Base-by-base conservation (phyloP, 1,284 basidiomycete genomes). In the Cutaneotrichosporon mucoides region DNA sequence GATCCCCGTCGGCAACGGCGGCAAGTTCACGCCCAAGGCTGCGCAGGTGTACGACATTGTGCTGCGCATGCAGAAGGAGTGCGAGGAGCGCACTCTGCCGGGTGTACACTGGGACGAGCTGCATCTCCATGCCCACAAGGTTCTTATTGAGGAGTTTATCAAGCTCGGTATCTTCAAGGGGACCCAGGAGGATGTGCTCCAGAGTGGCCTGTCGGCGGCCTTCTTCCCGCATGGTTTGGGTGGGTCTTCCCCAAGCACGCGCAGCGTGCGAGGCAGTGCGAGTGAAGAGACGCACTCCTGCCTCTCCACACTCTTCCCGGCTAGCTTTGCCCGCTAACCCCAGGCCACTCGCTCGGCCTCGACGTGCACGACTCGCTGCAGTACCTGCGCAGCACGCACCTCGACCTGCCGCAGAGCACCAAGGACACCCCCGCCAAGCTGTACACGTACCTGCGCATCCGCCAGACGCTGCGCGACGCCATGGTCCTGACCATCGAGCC, bases 221-320 rank as follows among this genome's bases (percentile, higher is more conserved):
- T 95, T 95, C 82, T 94, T 90, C 82, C 92, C 92, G 9, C 92
- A 95, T 70, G 92, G 92, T 6, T 80, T 95, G 6, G 80, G 46
- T 48, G 46, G 35, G 46, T 48, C 24, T 34, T 48, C 24, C 12
- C 38, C 38, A 2, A 9, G 38, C 38, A 40, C 38, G 38, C 12
- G 12, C 38, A 35, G 12, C 33, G 11, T 10, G 24, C 24, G 24
- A 24, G 24, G 24, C 6, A n/a, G 24, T 24, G 24, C 24, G 24
- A 24, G 24, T 3, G 24, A 9, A 3, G 24, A 24, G 24, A 24
- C 24, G n/a, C n/a, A n/a, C n/a, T n/a, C n/a, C n/a, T n/a, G n/a
- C n/a, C n/a, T n/a, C n/a, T n/a, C n/a, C n/a, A n/a, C n/a, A n/a
- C n/a, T n/a, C n/a, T n/a, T n/a, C n/a, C n/a, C n/a, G n/a, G n/a